Conservation (phyloP, 1,139 yeast genomes). For the Keqinozyma sinolaborantium region DNA sequence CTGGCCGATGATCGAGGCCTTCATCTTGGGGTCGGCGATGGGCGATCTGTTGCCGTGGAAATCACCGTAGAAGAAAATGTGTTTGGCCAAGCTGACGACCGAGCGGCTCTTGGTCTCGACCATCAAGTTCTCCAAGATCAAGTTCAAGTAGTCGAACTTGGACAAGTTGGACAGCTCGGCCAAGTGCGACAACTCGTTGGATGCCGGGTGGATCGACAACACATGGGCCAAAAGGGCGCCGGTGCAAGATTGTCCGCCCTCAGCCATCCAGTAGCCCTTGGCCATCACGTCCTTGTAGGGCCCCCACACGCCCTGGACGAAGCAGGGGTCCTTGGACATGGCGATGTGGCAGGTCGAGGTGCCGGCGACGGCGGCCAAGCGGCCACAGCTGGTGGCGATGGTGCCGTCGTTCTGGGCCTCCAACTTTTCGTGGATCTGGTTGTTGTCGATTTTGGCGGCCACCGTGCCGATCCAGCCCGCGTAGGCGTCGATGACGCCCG, state of each 20-base stretch:
- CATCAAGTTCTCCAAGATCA: conserved; percentile 66
- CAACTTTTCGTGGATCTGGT: conserved; percentile 37
- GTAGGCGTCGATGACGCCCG: conserved; percentile 96
- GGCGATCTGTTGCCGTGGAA: conserved; percentile 97
- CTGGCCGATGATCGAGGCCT: conserved; percentile 90
- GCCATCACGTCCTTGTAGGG: conserved; percentile 93
- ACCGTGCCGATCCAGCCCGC: conserved; percentile 99
- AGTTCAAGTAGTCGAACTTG: conserved; percentile 79
- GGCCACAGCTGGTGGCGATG: conserved; percentile 65
- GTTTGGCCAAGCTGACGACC: conserved; percentile 76
- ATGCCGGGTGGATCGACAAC: conserved; percentile 87
- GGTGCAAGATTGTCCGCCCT: conserved; percentile 97
- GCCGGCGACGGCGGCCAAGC: conserved; percentile 97
- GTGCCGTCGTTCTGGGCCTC: conserved; percentile 28
- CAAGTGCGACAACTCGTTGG: conserved; percentile 58
- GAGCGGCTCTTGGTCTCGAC: conserved; percentile 55
- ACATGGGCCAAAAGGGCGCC: conserved; percentile 93
- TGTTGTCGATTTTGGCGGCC: conserved; percentile 73
- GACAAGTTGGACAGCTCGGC: conserved; percentile 67
- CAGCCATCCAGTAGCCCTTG: conserved; percentile 92
- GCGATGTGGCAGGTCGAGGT: conserved; percentile 96
- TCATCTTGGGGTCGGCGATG: conserved; percentile 90
- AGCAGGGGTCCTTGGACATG: conserved; percentile 78
- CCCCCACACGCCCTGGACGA: conserved; percentile 98
- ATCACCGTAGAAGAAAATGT: conserved; percentile 91